A percentile compares a stretch with the other conserved stretches of the same genome.
These are phyloP conservation scores for Podaxis sp. DNA, from an alignment of 768 basidiomycete species.

Conservation along the genomic window DNA sequence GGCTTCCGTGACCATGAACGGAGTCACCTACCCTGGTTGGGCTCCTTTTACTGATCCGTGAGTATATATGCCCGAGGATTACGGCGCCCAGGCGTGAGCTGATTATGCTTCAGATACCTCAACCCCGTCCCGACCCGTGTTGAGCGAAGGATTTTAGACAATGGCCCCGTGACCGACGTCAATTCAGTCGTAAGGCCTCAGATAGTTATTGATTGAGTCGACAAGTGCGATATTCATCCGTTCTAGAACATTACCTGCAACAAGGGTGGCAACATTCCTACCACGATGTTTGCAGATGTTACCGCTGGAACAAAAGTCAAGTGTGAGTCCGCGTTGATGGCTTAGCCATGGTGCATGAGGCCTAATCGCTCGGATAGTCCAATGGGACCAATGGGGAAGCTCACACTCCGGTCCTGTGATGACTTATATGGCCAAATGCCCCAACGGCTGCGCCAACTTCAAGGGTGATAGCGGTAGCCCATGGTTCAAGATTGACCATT, in stretches of 20 bases:
- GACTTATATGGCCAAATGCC: conserved; percentile 23
- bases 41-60: conserved; percentile 16
- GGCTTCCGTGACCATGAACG: conserved; percentile 10
- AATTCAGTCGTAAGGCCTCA: not conserved
- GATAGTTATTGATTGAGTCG: not conserved
- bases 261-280: conserved; percentile 22
- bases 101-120: conserved; percentile 5
- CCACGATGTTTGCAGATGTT: conserved; percentile 17
- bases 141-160: conserved; percentile 14
- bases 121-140: conserved; percentile 9
- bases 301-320: conserved; percentile 18
- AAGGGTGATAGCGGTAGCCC: conserved; percentile 20
- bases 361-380: conserved; percentile 9
- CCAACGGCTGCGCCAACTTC: conserved; percentile 21
- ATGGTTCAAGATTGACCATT: conserved; percentile 17
- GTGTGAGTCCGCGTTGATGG: conserved; percentile 10
- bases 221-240: not conserved
- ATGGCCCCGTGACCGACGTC: conserved; percentile 19
- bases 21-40: conserved; percentile 17
- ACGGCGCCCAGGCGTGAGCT: not conserved
- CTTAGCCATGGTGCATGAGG: not conserved
- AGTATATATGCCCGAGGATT: not conserved
- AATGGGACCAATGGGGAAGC: conserved; percentile 16
- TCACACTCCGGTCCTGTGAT: conserved; percentile 17
- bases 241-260: conserved; percentile 19